Evolutionary conservation across 805 yeast genomes (phyloP), one percentile per base, ranked within the genome.

Genomic region (Candida pini): DNA sequence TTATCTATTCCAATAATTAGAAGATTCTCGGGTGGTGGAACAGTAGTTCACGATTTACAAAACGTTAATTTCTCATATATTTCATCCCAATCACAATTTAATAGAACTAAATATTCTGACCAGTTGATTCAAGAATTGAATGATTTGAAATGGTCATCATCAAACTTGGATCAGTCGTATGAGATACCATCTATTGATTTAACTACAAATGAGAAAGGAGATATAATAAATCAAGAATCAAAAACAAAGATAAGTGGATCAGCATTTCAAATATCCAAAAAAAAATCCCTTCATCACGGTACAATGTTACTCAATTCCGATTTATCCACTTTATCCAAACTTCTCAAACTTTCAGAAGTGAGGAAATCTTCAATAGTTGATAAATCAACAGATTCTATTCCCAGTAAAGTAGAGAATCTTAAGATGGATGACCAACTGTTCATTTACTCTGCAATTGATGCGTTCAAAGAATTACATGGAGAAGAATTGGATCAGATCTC

Each of bases 11-110:
- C 95, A 0, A 51, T 89, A 6, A 53, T 92, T 5, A 66, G 99
- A 46, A 66, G 99, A 36, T 64, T 72, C 31, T 80, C 92, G 7
- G 99, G 99, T 0, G 99, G 99, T 2, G 99, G 99, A 0, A 78
- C 97, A 0, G 99, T 92, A 1, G 95, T 88, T 9, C 99, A 92
- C 55, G 98, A 90, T 57, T 44, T 68, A 5, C 96, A 97, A 0
- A 92, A 92, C 49, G 77, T 81, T 14, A 92, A 92, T 53, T 92
- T 81, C 58, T 80, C 94, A 4, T 87, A 74, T 49, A 77, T 90
- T 64, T 67, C 84, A 3, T 71, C 84, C 41, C 69, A 67, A 9
- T 41, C 45, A 9, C 69, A 69, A 2, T 92, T 92, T 53, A 66
- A 72, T 60, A 52, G 94, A 44, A 63, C 66, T 34, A 62, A 66